A percentile compares a stretch with the other conserved stretches of the same genome.
These are phyloP conservation scores for Trametes sanguinea DNA, from an alignment of 768 basidiomycete species.

Conservation along the genomic window DNA sequence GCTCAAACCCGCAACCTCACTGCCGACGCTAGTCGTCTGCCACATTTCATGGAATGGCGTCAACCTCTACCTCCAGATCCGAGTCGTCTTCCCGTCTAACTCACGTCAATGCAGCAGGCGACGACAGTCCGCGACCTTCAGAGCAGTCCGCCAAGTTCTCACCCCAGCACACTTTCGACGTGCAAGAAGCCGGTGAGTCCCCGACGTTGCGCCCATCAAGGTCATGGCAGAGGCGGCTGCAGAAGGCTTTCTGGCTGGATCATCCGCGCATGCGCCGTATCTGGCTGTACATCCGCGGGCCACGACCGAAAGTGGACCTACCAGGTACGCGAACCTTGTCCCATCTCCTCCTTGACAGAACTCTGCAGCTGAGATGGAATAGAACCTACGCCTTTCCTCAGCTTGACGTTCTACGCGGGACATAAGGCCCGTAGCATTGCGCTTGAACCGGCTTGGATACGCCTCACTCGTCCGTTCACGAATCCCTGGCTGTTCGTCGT, in stretches of 20 bases:
- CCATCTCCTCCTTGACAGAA: slow-evolving; percentile 1
- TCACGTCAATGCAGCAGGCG: slow-evolving; percentile 13
- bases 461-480: slow-evolving; percentile 53
- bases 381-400: slow-evolving; percentile 60
- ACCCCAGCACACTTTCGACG: slow-evolving; percentile 17
- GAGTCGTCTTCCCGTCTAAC: slow-evolving; percentile 16
- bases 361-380: slow-evolving; percentile 4
- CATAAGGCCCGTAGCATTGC: slow-evolving; percentile 22
- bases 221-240: slow-evolving; percentile 1
- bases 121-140: not conserved
- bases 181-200: slow-evolving; percentile 10
- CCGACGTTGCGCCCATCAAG: not conserved
- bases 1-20: not conserved
- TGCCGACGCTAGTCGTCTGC: not conserved
- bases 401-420: slow-evolving; percentile 45
- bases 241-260: slow-evolving; percentile 14
- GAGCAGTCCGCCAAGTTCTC: slow-evolving; percentile 8
- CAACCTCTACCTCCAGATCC: slow-evolving; percentile 12
- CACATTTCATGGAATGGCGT: slow-evolving; percentile 17
- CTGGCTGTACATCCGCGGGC: slow-evolving; percentile 55
- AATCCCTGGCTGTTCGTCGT: slow-evolving; percentile 55
- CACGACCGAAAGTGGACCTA: slow-evolving; percentile 55
- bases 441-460: slow-evolving; percentile 57
- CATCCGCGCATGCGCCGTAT: slow-evolving; percentile 25
- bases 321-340: slow-evolving; percentile 40